phyloP scores from a whole-genome alignment of 2,329 filamentous ascomycete genomes.

The Arthrobotrys megalospora region DNA sequence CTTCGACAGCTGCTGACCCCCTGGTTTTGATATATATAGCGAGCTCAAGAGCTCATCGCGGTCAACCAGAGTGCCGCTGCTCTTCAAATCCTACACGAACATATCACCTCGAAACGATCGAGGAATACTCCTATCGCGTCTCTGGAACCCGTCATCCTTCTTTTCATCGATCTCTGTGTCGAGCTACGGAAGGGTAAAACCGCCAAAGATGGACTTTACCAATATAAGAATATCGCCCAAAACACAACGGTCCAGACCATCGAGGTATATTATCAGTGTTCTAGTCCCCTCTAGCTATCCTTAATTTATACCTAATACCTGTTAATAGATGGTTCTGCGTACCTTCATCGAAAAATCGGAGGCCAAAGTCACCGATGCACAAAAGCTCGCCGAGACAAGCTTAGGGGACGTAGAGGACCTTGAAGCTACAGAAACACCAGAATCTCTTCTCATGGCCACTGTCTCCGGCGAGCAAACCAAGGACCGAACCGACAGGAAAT shows the following conservation, averaged over 20 bases:
- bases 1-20: constrained; percentile 47
- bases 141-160: constrained; percentile 97
- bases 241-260: constrained; percentile 99
- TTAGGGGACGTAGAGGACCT: constrained; percentile 93
- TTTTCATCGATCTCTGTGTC: constrained; percentile 95
- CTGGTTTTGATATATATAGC: constrained; percentile 69
- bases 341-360: constrained; percentile 98
- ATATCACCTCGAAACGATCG: constrained; percentile 98
- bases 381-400: constrained; percentile 91
- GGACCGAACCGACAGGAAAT: constrained; percentile 96
- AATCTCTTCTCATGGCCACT: constrained; percentile 96
- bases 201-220: constrained; percentile 98
- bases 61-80: constrained; percentile 94
- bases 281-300: neutral
- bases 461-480: constrained; percentile 98
- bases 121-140: constrained; percentile 94
- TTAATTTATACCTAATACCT: constrained; percentile 25
- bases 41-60: constrained; percentile 98
- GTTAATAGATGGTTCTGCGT: constrained; percentile 84
- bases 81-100: constrained; percentile 95
- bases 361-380: constrained; percentile 94
- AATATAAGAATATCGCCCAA: constrained; percentile 99
- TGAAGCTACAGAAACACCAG: constrained; percentile 95
- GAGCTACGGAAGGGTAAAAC: constrained; percentile 98
- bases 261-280: constrained; percentile 74